A percentile compares a stretch with the other conserved stretches of the same genome.
Conservation (phyloP, 1,284 basidiomycete species). For the Sanghuangporus sanghuang region DNA sequence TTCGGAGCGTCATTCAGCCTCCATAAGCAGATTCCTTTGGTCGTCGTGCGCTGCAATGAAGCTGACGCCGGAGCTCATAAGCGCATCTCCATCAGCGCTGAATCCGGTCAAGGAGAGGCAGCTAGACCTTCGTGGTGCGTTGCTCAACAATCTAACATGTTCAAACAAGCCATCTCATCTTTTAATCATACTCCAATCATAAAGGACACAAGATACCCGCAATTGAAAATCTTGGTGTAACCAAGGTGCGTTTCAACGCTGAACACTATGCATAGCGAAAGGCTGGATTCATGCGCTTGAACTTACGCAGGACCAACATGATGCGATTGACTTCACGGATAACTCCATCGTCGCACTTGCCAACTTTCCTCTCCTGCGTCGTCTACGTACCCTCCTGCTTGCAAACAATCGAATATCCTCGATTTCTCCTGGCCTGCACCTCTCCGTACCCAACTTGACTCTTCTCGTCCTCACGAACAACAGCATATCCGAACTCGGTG, state of each 20-base stretch:
- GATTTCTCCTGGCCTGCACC: slow-evolving; percentile 76
- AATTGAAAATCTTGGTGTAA: slow-evolving; percentile 99
- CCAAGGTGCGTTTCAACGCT: slow-evolving; percentile 55
- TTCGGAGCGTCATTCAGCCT: slow-evolving; percentile 23
- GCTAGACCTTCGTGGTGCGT: slow-evolving; percentile 86
- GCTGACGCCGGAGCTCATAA: slow-evolving; percentile 89
- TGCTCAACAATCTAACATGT: slow-evolving; percentile 5
- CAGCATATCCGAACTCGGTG: slow-evolving; percentile 69
- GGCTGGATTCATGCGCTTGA: slow-evolving; percentile 7
- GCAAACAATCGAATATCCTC: slow-evolving; percentile 85
- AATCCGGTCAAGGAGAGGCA: slow-evolving; percentile 94
- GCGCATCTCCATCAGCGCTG: slow-evolving; percentile 70
- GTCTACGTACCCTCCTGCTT: slow-evolving; percentile 74
- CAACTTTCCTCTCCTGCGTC: slow-evolving; percentile 80
- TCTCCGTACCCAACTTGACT: slow-evolving; percentile 80
- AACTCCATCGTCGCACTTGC: slow-evolving; percentile 89
- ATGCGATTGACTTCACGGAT: slow-evolving; percentile 93
- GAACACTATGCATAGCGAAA: slow-evolving; percentile 14
- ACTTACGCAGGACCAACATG: slow-evolving; percentile 75
- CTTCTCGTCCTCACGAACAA: slow-evolving; percentile 81
- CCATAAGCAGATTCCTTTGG: slow-evolving; percentile 28
- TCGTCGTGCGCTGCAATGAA: slow-evolving; percentile 54
- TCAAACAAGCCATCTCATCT: slow-evolving; percentile 3
- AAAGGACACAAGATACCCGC: slow-evolving; percentile 94
- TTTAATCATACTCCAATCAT: slow-evolving; percentile 15